These are phyloP conservation scores for Ceratocystis colombiana DNA, from an alignment of 2,329 filamentous ascomycete species.

Conservation along the genomic window DNA sequence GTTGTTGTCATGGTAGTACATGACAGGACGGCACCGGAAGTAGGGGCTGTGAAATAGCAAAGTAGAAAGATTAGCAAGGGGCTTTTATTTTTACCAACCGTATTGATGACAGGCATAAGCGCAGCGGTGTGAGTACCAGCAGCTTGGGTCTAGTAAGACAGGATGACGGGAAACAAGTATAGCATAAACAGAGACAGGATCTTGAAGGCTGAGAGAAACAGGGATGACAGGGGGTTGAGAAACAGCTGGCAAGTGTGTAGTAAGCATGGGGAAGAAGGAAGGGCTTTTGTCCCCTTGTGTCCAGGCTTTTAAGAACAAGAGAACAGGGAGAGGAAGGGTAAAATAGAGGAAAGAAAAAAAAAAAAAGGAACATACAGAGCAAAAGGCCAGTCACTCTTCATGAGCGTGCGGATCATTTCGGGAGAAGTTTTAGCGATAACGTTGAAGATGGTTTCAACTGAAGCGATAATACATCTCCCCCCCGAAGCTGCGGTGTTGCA, in stretches of 20 bases:
- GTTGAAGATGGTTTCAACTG: slow-evolving; percentile 59
- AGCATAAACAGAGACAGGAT: no score
- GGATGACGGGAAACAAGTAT: not conserved
- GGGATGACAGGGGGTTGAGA: not conserved
- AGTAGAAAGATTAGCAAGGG: not conserved
- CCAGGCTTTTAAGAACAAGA: not conserved
- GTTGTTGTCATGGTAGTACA: slow-evolving; percentile 43
- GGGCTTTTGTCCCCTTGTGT: no score
- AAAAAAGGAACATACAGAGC: slow-evolving; percentile 45
- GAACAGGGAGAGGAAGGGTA: not conserved
- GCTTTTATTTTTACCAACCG: no score
- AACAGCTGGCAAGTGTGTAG: no score
- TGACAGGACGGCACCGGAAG: slow-evolving; percentile 48
- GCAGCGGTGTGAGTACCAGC: not conserved
- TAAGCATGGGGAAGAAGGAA: no score
- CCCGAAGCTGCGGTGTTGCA: slow-evolving; percentile 50
- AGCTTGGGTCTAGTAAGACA: not conserved
- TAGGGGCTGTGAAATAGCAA: slow-evolving; percentile 36
- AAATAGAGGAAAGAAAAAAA: not conserved
- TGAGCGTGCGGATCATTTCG: slow-evolving; percentile 53
- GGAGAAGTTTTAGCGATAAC: slow-evolving; percentile 53
- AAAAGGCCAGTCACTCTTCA: slow-evolving; percentile 54
- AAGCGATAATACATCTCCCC: slow-evolving; percentile 56
- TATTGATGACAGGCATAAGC: not conserved
- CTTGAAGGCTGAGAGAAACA: not conserved